phyloP scores from a whole-genome alignment of 1,284 basidiomycete genomes.

The Gastroboletus turbinatus region DNA sequence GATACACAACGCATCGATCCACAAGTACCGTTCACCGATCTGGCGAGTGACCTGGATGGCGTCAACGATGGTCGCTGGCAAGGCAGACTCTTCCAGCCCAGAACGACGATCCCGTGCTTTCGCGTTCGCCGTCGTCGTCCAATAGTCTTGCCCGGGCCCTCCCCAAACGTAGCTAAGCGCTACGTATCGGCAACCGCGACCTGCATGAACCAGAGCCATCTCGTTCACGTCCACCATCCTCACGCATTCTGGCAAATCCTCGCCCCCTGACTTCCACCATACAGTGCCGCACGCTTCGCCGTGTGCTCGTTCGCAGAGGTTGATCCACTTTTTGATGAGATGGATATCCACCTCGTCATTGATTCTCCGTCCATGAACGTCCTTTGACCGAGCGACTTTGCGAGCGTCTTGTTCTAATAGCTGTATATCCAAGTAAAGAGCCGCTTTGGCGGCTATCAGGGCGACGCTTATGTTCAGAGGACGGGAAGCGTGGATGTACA shows the following conservation, averaged over 20 bases:
- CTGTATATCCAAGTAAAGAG: slow-evolving; percentile 17
- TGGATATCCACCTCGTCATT: slow-evolving; percentile 8
- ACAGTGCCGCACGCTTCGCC: slow-evolving; percentile 2
- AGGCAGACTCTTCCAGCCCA: slow-evolving; percentile 4
- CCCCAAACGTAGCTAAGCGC: slow-evolving; percentile 15
- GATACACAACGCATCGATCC: slow-evolving; percentile 13
- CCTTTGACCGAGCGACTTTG: slow-evolving; percentile 11
- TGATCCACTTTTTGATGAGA: slow-evolving; percentile 8
- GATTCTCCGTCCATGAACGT: slow-evolving; percentile 23
- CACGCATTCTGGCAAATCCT: slow-evolving; percentile 5
- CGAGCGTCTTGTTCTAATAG: slow-evolving; percentile 18
- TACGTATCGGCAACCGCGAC: slow-evolving; percentile 4
- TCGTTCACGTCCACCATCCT: slow-evolving; percentile 8
- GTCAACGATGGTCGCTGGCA: slow-evolving; percentile 9
- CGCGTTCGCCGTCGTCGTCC: slow-evolving; percentile 1
- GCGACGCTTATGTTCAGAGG: slow-evolving; percentile 8
- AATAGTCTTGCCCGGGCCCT: background rate
- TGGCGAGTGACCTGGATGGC: slow-evolving; percentile 7
- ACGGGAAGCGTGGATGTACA: slow-evolving; percentile 12
- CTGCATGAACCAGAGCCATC: slow-evolving; percentile 3
- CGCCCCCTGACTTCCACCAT: slow-evolving; percentile 6
- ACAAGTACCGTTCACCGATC: slow-evolving; percentile 13
- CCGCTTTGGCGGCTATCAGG: slow-evolving; percentile 1
- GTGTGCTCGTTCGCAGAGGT: slow-evolving; percentile 5
- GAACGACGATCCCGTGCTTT: background rate